Evolutionary conservation across 2,329 filamentous ascomycete genomes (phyloP).

Genomic region (Cladosporium cucumerinum): DNA sequence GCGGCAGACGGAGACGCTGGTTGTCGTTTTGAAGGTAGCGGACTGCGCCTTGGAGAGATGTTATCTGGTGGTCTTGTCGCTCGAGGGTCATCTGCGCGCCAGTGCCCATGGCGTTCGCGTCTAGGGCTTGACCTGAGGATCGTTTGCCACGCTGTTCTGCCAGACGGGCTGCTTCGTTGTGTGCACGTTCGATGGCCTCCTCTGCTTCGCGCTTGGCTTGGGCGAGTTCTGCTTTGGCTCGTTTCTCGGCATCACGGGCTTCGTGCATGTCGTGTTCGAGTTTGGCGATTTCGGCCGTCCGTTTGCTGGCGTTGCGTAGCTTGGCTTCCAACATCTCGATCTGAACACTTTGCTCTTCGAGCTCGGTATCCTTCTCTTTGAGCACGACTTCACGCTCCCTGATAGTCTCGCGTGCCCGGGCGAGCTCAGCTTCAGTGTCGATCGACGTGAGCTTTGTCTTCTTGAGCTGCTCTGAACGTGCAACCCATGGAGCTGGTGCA

Average conservation of each 20-base stretch:
- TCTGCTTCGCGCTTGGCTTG: constrained; percentile 27
- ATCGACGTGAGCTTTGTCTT: constrained; percentile 76
- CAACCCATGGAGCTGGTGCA: constrained; percentile 73
- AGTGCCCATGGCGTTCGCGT: constrained; percentile 65
- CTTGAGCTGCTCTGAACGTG: constrained; percentile 76
- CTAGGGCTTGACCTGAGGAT: constrained; percentile 57
- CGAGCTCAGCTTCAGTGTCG: constrained; percentile 81
- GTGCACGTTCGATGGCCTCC: constrained; percentile 28
- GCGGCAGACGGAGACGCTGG: constrained; percentile 54
- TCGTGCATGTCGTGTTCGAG: constrained; percentile 50
- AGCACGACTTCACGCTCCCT: constrained; percentile 64
- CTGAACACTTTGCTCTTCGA: constrained; percentile 84
- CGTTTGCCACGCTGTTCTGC: constrained; percentile 30
- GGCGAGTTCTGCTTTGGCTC: constrained; percentile 40
- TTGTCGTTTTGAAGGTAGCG: constrained; percentile 67
- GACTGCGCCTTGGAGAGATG: constrained; percentile 60
- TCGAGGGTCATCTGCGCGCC: constrained; percentile 69
- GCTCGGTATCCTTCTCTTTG: constrained; percentile 62
- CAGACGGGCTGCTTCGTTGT: constrained; percentile 29
- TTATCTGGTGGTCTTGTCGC: constrained; percentile 66
- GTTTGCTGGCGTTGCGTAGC: constrained; percentile 78
- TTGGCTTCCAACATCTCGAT: constrained; percentile 88
- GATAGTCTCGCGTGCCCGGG: constrained; percentile 74
- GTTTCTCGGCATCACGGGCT: constrained; percentile 52
- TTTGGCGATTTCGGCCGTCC: constrained; percentile 65